phyloP scores from a whole-genome alignment of 176 grass and related monocot species.

The Alopecurus myosuroides region DNA sequence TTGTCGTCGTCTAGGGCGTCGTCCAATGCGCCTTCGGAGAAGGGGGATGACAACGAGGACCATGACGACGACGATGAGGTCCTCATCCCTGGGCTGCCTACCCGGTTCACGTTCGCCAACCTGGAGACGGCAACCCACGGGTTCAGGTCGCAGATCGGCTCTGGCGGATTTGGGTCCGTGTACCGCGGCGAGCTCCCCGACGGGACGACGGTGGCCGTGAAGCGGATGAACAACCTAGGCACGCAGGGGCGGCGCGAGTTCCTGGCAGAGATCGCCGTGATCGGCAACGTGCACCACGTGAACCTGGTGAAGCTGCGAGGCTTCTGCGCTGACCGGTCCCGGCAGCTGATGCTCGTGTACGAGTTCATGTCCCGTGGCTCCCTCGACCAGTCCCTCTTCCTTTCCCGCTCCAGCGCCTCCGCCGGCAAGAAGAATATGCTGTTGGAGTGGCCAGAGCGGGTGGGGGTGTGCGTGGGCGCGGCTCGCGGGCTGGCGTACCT shows the following conservation, averaged over 20 bases:
- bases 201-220: conserved; percentile 40
- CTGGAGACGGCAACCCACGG: conserved; percentile 44
- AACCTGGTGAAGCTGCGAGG: conserved; percentile 66
- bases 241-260: too few relatives aligned
- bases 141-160: conserved; percentile 58
- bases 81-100: conserved; percentile 52
- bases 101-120: conserved; percentile 54
- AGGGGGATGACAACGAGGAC: background rate
- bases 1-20: background rate
- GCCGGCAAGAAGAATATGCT: too few relatives aligned
- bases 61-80: conserved; percentile 24
- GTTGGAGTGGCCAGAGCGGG: conserved; percentile 47
- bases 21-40: background rate
- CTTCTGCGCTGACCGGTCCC: conserved; percentile 38
- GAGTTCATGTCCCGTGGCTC: conserved; percentile 74
- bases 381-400: conserved; percentile 63
- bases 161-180: background rate
- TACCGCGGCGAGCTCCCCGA: too few relatives aligned
- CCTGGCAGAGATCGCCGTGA: conserved; percentile 72
- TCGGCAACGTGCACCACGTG: conserved; percentile 72
- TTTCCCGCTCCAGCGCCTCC: too few relatives aligned
- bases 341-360: conserved; percentile 56
- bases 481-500: conserved; percentile 74
- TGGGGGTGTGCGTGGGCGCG: conserved; percentile 49
- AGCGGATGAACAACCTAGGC: conserved; percentile 49